Base-by-base conservation (phyloP, 306 rosid genomes). In the Purshia tridentata region DNA sequence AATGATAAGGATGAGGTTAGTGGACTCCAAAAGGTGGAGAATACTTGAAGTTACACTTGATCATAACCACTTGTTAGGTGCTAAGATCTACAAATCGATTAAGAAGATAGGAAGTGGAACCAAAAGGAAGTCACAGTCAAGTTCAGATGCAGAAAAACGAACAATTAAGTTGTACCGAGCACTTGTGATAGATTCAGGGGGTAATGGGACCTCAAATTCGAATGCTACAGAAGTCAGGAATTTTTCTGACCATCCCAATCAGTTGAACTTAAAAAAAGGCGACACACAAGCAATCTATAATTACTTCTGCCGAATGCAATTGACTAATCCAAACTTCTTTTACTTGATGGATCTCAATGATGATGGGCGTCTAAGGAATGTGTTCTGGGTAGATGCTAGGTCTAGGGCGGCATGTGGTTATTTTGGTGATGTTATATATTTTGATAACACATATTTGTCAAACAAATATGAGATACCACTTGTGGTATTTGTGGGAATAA, bases 1-100 rank as follows among this genome's bases (percentile, higher is more conserved):
- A 7, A 93, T 91, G 97, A 62, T 93, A 73, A 91, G 98, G 87
- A 89, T 93, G 94, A 85, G 94, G 77, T 79, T 93, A 48, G 79
- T 78, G 79, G 98, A 93, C 77, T 86, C 98, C 40, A 88, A 78
- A 61, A 89, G 98, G 80, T 93, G 98, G 98, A 85, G 97, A 86
- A 63, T 93, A 73, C 92, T 89, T 48, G 97, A 93, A 83, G 96
- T 86, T 80, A 72, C 84, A 7, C 88, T 82, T 41, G 97, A 93
- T 73, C 98, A 93, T 80, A 93, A 93, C 86, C 98, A 93, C 78
- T 62, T 88, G 48, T 78, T 93, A 64, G 96, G 97, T 53, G 78
- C 85, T 62, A 91, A 86, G 91, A 68, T 75, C 47, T 77, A 73
- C 76, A 91, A 85, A 60, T 84, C 91, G 37, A 82, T 84, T 35